Conservation (phyloP, 345 rosid species). For the Cardamine resedifolia region DNA sequence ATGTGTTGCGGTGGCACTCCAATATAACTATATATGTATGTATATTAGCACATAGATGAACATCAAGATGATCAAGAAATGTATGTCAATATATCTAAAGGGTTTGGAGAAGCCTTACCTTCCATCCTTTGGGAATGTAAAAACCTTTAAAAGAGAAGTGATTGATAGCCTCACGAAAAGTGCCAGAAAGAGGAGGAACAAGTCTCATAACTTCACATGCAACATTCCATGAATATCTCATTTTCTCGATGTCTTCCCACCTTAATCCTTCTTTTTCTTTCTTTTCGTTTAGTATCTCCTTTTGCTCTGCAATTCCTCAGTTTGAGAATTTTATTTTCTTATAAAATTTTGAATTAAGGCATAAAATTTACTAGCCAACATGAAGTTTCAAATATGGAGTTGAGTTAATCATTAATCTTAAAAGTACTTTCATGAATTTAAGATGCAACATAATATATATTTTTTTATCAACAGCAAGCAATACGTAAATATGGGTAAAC, state of each 20-base stretch:
- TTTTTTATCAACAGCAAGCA: not conserved
- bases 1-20: constrained; percentile 50
- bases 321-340: not conserved
- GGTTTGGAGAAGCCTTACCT: constrained; percentile 23
- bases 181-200: constrained; percentile 49
- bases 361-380: not conserved
- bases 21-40: constrained; percentile 38
- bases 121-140: constrained; percentile 55
- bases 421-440: not conserved
- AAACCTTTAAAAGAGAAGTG: constrained; percentile 44
- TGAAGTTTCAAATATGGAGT: not conserved
- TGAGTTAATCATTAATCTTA: not conserved
- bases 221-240: constrained; percentile 56
- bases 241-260: constrained; percentile 51
- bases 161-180: constrained; percentile 45
- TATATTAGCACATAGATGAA: not conserved
- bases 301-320: constrained; percentile 41
- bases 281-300: constrained; percentile 42
- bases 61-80: not conserved
- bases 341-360: not conserved
- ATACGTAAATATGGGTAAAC: not conserved
- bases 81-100: not conserved
- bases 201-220: constrained; percentile 56
- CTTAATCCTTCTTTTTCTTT: constrained; percentile 36
- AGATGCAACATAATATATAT: not conserved